A percentile compares a stretch with the other conserved stretches of the same genome.
These are phyloP conservation scores for Fusarium acutatum DNA, from an alignment of 2,329 filamentous ascomycete genomes.

Conservation along the genomic window DNA sequence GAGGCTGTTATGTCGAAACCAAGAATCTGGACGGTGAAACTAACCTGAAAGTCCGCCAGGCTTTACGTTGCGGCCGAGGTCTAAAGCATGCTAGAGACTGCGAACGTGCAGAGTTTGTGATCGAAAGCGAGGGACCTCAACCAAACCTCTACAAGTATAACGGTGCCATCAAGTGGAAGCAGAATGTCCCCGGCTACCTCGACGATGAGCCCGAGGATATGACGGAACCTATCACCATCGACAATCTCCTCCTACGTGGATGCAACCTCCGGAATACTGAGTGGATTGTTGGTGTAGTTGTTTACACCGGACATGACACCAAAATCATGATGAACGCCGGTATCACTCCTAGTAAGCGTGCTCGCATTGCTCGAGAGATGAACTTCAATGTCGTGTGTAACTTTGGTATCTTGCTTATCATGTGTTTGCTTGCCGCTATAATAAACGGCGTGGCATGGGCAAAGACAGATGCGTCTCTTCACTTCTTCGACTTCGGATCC, in stretches of 20 bases:
- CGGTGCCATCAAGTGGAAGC: conserved; percentile 86
- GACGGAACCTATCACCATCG: conserved; percentile 93
- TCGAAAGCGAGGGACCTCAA: conserved; percentile 92
- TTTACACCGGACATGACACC: conserved; percentile 95
- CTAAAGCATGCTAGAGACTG: conserved; percentile 92
- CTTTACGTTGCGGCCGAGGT: conserved; percentile 82
- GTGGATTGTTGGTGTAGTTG: conserved; percentile 90
- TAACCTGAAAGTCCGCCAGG: conserved; percentile 93
- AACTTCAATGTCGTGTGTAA: conserved; percentile 99
- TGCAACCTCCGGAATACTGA: conserved; percentile 95
- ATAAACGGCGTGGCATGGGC: conserved; percentile 86
- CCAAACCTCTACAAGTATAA: conserved; percentile 96
- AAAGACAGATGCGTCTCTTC: conserved; percentile 75
- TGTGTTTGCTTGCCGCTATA: conserved; percentile 88
- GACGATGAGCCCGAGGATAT: conserved; percentile 75
- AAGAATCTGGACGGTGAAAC: conserved; percentile 99
- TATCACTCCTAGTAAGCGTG: conserved; percentile 91
- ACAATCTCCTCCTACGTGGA: conserved; percentile 92
- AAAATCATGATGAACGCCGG: conserved; percentile 99
- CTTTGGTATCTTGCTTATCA: conserved; percentile 85
- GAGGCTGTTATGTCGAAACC: conserved; percentile 96
- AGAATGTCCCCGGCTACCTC: conserved; percentile 71
- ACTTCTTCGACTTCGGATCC: conserved; percentile 86
- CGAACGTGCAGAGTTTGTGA: conserved; percentile 84
- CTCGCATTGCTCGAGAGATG: conserved; percentile 88